Base-by-base conservation (phyloP, 1,284 basidiomycete species). In the Ustilago lituana region DNA sequence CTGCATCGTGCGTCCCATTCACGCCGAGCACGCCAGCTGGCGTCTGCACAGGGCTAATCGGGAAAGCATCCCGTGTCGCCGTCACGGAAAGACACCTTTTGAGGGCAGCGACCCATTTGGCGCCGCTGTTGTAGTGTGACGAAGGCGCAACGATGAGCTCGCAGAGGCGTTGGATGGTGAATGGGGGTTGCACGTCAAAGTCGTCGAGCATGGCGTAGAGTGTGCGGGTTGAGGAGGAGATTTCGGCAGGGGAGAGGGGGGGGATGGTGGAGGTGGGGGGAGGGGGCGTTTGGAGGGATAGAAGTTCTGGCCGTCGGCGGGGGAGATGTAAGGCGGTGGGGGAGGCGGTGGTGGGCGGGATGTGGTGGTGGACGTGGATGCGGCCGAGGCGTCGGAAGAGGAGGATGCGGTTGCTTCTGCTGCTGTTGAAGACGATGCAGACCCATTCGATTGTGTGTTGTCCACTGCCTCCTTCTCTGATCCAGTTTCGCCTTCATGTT, bases 161-260 rank as follows among this genome's bases (percentile, higher is more conserved):
- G 38, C 53, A 55, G 5, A 76, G 50, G 2, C 74, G 63, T 37
- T 76, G 74, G 33, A 76, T 72, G 22, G 74, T 76, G 45, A 76
- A 76, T 11, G 74, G 74, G 11, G 74, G 72, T 46, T 74, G 65
- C 1, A 46, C 15, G 51, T 74, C 72, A 55, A 74, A 74, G 38
- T 74, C 72, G 29, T 74, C 72, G 5, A 74, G 51, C 56, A 71
- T 56, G 27, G 39, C 14, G 29, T 44, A 74, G 10, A 69, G 35
- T 1, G n/a, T 23, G 2, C 15, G 11, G 2, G 32, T 40, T 11
- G 46, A 17, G 1, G 29, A n/a, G 26, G 33, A 11, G 26, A 44
- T 29, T 10, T 58, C 37, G 29, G 9, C n/a, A 2, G 46, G 24
- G 1, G 41, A 24, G 9, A 68, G 55, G 0, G 47, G 22, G 1